These are phyloP conservation scores for Paecilomyces sp. DNA, from an alignment of 2,329 filamentous ascomycete genomes.

Conservation along the genomic window DNA sequence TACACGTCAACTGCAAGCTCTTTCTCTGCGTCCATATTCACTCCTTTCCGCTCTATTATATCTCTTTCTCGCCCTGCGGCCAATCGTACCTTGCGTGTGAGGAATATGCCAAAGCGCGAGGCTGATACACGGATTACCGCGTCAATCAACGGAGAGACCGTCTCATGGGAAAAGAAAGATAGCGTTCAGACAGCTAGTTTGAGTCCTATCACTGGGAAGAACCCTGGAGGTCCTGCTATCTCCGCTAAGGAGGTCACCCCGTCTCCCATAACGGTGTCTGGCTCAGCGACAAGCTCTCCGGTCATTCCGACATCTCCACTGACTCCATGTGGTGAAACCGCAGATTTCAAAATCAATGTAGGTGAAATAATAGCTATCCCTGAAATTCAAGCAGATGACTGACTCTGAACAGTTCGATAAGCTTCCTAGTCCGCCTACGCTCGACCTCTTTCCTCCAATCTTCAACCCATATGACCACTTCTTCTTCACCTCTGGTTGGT, in stretches of 20 bases:
- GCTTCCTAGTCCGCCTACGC: background rate
- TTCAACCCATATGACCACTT: conserved; percentile 44
- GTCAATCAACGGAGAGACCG: background rate
- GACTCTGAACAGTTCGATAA: background rate
- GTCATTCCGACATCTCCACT: too few relatives aligned
- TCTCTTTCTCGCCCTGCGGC: background rate
- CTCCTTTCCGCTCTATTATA: background rate
- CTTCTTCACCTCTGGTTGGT: conserved; percentile 43
- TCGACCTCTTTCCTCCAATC: conserved; percentile 26
- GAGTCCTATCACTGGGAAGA: background rate
- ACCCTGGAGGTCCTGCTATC: background rate
- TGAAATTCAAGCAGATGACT: background rate
- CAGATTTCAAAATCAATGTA: too few relatives aligned
- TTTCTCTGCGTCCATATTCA: background rate
- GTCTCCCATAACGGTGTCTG: background rate
- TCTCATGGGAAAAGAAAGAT: background rate
- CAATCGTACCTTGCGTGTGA: background rate
- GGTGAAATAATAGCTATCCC: background rate
- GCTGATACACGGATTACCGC: background rate
- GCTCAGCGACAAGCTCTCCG: background rate
- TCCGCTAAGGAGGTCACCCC: background rate
- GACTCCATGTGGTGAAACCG: too few relatives aligned
- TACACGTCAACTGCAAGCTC: background rate
- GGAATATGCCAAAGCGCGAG: background rate
- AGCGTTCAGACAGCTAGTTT: background rate